These are phyloP conservation scores for Cicer chorassanicum DNA, from an alignment of 306 rosid species.

Conservation along the genomic window DNA sequence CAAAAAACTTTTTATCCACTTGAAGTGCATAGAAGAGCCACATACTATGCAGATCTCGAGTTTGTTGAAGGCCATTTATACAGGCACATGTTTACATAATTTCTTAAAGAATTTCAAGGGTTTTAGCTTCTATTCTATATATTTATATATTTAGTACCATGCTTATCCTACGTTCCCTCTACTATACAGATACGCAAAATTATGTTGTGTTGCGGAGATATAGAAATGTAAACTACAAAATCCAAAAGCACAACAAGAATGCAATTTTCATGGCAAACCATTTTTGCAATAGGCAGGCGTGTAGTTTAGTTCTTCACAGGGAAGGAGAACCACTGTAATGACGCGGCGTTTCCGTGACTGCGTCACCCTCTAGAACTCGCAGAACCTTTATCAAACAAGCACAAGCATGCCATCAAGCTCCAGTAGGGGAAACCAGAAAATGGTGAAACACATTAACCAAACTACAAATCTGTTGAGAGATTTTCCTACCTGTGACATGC, in stretches of 20 bases:
- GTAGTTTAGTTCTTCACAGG: slow-evolving; percentile 25
- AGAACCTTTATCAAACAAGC: slow-evolving; percentile 63
- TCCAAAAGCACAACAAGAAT: slow-evolving; percentile 29
- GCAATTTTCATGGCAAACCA: slow-evolving; percentile 33
- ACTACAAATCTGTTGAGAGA: background rate
- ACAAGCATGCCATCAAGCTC: slow-evolving; percentile 13
- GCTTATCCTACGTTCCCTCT: slow-evolving; percentile 39
- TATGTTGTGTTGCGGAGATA: slow-evolving; percentile 46
- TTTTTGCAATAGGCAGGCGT: slow-evolving; percentile 59
- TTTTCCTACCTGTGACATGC: slow-evolving; percentile 84
- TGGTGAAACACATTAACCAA: background rate
- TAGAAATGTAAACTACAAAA: slow-evolving; percentile 35
- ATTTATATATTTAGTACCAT: background rate
- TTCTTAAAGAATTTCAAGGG: slow-evolving; percentile 56
- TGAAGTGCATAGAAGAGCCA: slow-evolving; percentile 21
- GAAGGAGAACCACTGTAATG: slow-evolving; percentile 51
- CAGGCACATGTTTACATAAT: slow-evolving; percentile 46
- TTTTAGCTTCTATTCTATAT: slow-evolving; percentile 34
- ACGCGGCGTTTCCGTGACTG: slow-evolving; percentile 60
- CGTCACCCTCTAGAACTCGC: slow-evolving; percentile 85
- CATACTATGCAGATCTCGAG: slow-evolving; percentile 20
- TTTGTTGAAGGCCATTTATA: slow-evolving; percentile 35
- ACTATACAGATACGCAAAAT: slow-evolving; percentile 69
- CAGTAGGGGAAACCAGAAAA: slow-evolving; percentile 16
- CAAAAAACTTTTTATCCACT: slow-evolving; percentile 26